Base-by-base conservation (phyloP, 1,139 yeast genomes). In the Pichia sp. region DNA sequence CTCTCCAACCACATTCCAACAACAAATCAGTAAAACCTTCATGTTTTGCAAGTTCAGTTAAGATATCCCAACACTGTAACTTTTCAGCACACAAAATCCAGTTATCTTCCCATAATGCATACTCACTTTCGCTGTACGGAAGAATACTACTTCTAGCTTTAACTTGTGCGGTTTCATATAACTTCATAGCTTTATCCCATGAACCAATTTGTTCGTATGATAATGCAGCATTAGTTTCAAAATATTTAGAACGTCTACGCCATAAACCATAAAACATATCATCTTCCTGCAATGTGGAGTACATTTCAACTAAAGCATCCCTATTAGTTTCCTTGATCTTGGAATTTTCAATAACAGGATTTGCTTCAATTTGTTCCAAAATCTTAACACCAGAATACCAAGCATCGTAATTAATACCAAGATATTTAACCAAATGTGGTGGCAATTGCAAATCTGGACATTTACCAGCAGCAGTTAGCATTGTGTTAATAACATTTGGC, bases 1-100 rank as follows among this genome's bases (percentile, higher is more conserved):
- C 95, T 59, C 98, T 73, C 99, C 99, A 93, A 34, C 97, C 98
- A 70, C 99, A 93, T 63, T 93, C 99, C 22, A 93, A 69, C 30
- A 93, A 66, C 51, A 93, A 69, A 57, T 93, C 99, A 0, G 96
- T 87, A 57, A 89, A 93, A 1, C 96, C 96, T 69, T 93, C 99
- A 57, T 93, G 97, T 56, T 91, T 87, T 4, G 99, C 98, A 37
- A 93, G 71, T 55, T 93, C 99, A 0, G 98, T 89, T 48, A 93
- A 70, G 44, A 93, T 83, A 60, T 93, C 98, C 99, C 99, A 93
- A 50, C 91, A 97, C 58, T 93, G 99, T 40, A 93, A 68, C 58
- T 93, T 91, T 59, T 93, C 96, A 2, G 98, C 96, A 68, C 98
- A 89, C 28, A 86, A 66, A 42, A 93, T 87, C 99, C 98, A 93